Evolutionary conservation across 148 eudicot genomes (phyloP).

Genomic region (Chenopodium formosanum): DNA sequence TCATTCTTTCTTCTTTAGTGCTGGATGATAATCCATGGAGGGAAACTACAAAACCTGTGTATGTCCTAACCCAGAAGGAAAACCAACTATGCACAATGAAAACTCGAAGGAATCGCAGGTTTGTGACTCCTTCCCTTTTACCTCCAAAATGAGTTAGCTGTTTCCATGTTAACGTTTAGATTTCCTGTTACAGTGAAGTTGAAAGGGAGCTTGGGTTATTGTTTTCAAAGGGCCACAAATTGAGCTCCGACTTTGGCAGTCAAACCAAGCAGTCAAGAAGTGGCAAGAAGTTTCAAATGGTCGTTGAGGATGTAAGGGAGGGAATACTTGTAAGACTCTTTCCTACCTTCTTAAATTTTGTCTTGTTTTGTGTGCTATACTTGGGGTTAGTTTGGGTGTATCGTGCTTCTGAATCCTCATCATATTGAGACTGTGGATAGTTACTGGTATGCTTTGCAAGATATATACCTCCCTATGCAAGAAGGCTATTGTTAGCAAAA

Average conservation of each 20-base stretch:
- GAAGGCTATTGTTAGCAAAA: neutral
- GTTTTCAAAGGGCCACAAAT: conserved; percentile 67
- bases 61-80: conserved; percentile 85
- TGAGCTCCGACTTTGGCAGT: conserved; percentile 49
- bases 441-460: neutral
- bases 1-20: conserved; percentile 40
- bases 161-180: conserved; percentile 17
- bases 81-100: conserved; percentile 96
- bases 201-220: conserved; percentile 84
- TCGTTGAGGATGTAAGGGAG: conserved; percentile 92
- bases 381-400: neutral
- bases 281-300: conserved; percentile 70
- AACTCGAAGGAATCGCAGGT: conserved; percentile 90
- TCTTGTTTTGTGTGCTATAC: neutral
- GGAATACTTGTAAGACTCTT: conserved; percentile 80
- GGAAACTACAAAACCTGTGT: conserved; percentile 79
- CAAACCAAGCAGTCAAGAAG: conserved; percentile 58
- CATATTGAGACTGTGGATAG: no score
- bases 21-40: conserved; percentile 94
- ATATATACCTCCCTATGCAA: neutral
- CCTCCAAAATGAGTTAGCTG: neutral
- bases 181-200: conserved; percentile 69
- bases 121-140: neutral
- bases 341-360: neutral
- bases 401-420: neutral